A percentile compares a stretch with the other conserved stretches of the same genome.
These are phyloP conservation scores for Takashimella tepidaria DNA, from an alignment of 1,284 basidiomycete genomes.

Conservation along the genomic window DNA sequence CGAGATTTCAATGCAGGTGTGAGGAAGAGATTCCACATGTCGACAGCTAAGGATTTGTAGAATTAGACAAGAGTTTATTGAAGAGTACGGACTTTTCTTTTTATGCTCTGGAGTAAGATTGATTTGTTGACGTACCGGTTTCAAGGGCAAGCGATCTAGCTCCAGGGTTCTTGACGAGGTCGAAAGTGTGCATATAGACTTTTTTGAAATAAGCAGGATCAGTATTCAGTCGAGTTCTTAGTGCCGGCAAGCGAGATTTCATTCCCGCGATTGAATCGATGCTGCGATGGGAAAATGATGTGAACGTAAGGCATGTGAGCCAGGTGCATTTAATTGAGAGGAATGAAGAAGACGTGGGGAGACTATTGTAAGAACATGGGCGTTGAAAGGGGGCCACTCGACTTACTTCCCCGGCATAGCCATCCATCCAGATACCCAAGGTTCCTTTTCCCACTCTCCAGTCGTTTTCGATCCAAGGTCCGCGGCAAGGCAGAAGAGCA, in stretches of 20 bases:
- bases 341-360: neutral
- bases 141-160: slow-evolving; percentile 51
- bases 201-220: slow-evolving; percentile 74
- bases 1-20: slow-evolving; percentile 68
- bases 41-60: slow-evolving; percentile 20
- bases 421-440: slow-evolving; percentile 79
- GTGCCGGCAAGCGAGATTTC: slow-evolving; percentile 56
- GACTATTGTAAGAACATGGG: neutral
- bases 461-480: slow-evolving; percentile 50
- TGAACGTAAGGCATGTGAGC: too few relatives aligned
- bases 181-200: slow-evolving; percentile 85
- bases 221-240: slow-evolving; percentile 61
- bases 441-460: slow-evolving; percentile 68
- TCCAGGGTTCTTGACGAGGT: slow-evolving; percentile 73
- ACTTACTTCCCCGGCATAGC: slow-evolving; percentile 41
- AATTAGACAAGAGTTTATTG: neutral
- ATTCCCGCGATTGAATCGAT: slow-evolving; percentile 68
- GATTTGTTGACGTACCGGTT: slow-evolving; percentile 49
- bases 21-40: slow-evolving; percentile 78
- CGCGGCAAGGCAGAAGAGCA: slow-evolving; percentile 47
- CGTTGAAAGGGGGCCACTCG: too few relatives aligned
- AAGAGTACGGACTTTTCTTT: neutral
- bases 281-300: slow-evolving; percentile 46
- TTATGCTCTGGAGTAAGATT: neutral
- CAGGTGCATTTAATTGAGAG: neutral